Percentiles rank a stretch among this genome's conserved stretches.
Conservation (phyloP, 2,329 filamentous ascomycete genomes). For the Ophiosphaerella herpotricha region DNA sequence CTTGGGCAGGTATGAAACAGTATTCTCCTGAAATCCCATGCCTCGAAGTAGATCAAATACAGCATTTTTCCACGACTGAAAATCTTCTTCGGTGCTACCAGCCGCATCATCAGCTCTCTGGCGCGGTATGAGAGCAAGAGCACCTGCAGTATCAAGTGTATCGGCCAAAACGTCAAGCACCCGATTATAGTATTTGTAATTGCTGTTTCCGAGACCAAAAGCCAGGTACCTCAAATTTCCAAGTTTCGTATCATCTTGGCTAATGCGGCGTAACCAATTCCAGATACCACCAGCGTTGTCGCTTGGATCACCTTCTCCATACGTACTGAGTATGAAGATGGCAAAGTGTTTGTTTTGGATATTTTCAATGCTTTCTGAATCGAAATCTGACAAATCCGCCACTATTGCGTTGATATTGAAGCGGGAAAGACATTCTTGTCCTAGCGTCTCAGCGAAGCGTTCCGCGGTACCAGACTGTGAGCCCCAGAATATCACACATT, state of each 20-base stretch:
- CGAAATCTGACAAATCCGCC: slow-evolving; percentile 56
- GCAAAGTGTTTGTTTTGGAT: slow-evolving; percentile 34
- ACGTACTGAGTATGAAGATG: slow-evolving; percentile 46
- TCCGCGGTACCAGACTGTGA: slow-evolving; percentile 56
- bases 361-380: slow-evolving; percentile 46
- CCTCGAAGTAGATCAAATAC: slow-evolving; percentile 39
- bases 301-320: slow-evolving; percentile 47
- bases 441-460: slow-evolving; percentile 48
- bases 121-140: slow-evolving; percentile 35
- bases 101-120: slow-evolving; percentile 49
- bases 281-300: slow-evolving; percentile 32
- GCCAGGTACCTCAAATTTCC: slow-evolving; percentile 46
- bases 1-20: slow-evolving; percentile 40
- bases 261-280: slow-evolving; percentile 41
- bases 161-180: slow-evolving; percentile 46
- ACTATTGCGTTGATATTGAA: slow-evolving; percentile 49
- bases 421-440: slow-evolving; percentile 46
- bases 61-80: slow-evolving; percentile 49
- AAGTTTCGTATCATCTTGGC: slow-evolving; percentile 22
- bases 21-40: slow-evolving; percentile 41
- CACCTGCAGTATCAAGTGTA: slow-evolving; percentile 40
- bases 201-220: slow-evolving; percentile 53
- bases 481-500: slow-evolving; percentile 54
- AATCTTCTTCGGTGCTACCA: slow-evolving; percentile 41
- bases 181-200: slow-evolving; percentile 54